Evolutionary conservation across 148 eudicot species (phyloP), one percentile per base, ranked within the genome.

Genomic region (Amaranthus hypochondriacus): DNA sequence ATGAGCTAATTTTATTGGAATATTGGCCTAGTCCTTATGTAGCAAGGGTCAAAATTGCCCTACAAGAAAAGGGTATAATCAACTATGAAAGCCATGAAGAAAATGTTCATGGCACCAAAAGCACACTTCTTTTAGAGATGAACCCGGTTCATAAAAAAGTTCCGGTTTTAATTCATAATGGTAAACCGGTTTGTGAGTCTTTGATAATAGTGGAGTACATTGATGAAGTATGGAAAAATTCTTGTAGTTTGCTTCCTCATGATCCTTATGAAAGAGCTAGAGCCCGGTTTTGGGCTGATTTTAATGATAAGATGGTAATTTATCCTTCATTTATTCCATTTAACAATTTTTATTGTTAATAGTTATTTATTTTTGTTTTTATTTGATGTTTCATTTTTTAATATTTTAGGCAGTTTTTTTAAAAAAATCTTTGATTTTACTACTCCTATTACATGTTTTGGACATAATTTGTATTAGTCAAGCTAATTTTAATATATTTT

Each of bases 211-310:
- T 89, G 5, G 83, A 87, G 73, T 89, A 87, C 70, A 84, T 89
- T 21, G 94, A 87, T 54, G 91, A 87, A 73, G 77, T 79, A 9
- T 89, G 93, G 89, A 72, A 72, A 2, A 70, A 81, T 5, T 78
- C 70, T 5, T 75, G 75, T 2, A 15, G 15, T 4, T 73, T 87
- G 50, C 56, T 89, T 73, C 89, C 86, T 3, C 64, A 76, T n/a
- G 82, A 89, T 55, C 87, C 90, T 58, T 81, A 81, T 11, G 58
- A 70, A 47, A 71, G 79, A 55, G 83, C 91, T 39, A 80, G 72
- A 44, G 89, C 89, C 12, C 81, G 94, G 52, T 87, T 87, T 53
- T 89, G 88, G 94, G 85, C 80, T 56, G 83, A 89, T 63, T 87
- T 59, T 69, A 48, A 84, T 39, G 94, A 89, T 73, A 84, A 86